Conservation (phyloP, 2,329 filamentous ascomycete genomes). For the Byssothecium circinans region DNA sequence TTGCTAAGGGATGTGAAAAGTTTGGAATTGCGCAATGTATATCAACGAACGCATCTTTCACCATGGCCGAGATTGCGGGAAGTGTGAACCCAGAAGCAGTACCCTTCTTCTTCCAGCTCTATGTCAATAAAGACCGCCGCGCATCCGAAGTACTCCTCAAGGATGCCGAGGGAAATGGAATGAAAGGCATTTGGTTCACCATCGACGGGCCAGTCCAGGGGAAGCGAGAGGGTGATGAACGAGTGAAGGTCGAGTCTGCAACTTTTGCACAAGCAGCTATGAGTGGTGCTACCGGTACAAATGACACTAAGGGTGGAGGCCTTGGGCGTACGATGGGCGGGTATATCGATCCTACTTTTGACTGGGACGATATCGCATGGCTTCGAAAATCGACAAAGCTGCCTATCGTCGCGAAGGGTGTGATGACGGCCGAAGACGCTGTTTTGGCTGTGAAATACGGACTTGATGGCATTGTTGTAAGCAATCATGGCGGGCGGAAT, state of each 20-base stretch:
- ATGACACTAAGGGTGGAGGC: conserved; percentile 59
- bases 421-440: conserved; percentile 45
- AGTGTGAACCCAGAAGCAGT: conserved; percentile 7
- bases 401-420: conserved; percentile 45
- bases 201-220: conserved; percentile 29
- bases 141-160: conserved; percentile 14
- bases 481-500: conserved; percentile 55
- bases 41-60: conserved; percentile 30
- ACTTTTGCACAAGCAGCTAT: conserved; percentile 47
- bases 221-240: conserved; percentile 29
- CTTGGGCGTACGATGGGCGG: conserved; percentile 60
- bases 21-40: conserved; percentile 35
- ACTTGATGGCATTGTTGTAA: conserved; percentile 50
- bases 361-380: conserved; percentile 50
- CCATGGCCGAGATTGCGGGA: conserved; percentile 23
- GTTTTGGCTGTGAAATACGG: conserved; percentile 44
- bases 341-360: conserved; percentile 60
- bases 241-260: conserved; percentile 31
- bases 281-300: conserved; percentile 52
- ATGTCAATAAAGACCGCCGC: conserved; percentile 24
- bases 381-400: conserved; percentile 33
- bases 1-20: conserved; percentile 29
- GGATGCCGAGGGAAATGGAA: conserved; percentile 19
- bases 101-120: conserved; percentile 32
- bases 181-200: conserved; percentile 24